Percentiles rank a stretch among this genome's conserved stretches.
These are phyloP conservation scores for Lactifluus subvellereus DNA, from an alignment of 768 basidiomycete genomes.

Conservation along the genomic window DNA sequence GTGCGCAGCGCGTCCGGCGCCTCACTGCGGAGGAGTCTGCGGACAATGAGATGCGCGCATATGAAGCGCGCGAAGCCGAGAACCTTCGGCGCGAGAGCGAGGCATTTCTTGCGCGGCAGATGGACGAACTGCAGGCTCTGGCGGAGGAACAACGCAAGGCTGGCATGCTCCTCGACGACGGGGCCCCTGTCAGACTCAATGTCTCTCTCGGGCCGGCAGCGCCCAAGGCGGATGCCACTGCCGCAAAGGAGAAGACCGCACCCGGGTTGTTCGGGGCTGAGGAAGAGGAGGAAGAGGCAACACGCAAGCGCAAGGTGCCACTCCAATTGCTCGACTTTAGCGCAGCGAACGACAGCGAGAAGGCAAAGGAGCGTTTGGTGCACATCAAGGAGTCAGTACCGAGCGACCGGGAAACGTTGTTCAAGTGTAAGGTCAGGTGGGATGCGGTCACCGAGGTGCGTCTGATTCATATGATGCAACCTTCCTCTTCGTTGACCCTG, in stretches of 20 bases:
- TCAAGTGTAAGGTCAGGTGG: slow-evolving; percentile 87
- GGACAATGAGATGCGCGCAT: slow-evolving; percentile 74
- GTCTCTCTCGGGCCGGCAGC: slow-evolving; percentile 57
- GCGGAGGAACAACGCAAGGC: slow-evolving; percentile 89
- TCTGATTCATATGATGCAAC: slow-evolving; percentile 3
- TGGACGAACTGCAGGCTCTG: slow-evolving; percentile 92
- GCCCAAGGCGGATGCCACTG: slow-evolving; percentile 34
- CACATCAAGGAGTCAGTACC: slow-evolving; percentile 73
- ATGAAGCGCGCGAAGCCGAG: slow-evolving; percentile 82
- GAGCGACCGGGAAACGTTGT: slow-evolving; percentile 67
- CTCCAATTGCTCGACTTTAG: slow-evolving; percentile 90
- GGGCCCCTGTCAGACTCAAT: slow-evolving; percentile 81
- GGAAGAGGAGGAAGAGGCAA: slow-evolving; percentile 78
- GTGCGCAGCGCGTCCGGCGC: slow-evolving; percentile 62
- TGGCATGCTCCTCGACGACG: slow-evolving; percentile 86
- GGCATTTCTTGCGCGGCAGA: slow-evolving; percentile 86
- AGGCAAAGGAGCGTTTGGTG: slow-evolving; percentile 73
- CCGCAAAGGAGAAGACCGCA: slow-evolving; percentile 37
- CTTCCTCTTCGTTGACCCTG: slow-evolving; percentile 21
- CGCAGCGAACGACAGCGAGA: slow-evolving; percentile 71
- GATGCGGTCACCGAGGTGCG: slow-evolving; percentile 84
- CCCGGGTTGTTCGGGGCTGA: slow-evolving; percentile 72
- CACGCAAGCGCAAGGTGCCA: slow-evolving; percentile 76
- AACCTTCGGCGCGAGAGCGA: slow-evolving; percentile 88
- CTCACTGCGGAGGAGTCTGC: slow-evolving; percentile 75